Evolutionary conservation across 2,329 filamentous ascomycete species (phyloP), one percentile per base, ranked within the genome.

Genomic region (Dissoconium aciculare): DNA sequence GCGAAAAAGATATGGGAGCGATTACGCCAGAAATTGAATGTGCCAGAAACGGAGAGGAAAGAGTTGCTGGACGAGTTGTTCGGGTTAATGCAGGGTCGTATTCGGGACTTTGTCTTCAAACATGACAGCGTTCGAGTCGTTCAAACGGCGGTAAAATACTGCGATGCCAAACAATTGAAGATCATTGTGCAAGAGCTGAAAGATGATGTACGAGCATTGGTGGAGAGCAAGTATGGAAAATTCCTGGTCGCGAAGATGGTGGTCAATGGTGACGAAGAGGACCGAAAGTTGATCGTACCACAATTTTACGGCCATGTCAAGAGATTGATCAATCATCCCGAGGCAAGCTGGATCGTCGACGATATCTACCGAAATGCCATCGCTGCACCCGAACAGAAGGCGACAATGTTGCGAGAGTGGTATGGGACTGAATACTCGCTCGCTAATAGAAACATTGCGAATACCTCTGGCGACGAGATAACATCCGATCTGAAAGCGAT

Each of bases 1-100:
- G 80, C 82, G 32, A 98, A 98, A 67, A 92, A 94, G 63, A 70
- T 98, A 31, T 98, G 89, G 91, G 89, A 98, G 63, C 73, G 80
- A 38, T 61, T 98, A 51, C 78, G 89, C 42, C 69, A 82, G 46
- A 95, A 95, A 62, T 93, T 85, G 3, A 83, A 94, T 48, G 83
- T 98, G 2, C 79, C 84, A 24, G 74, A 78, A 47, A 81, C 91
- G 23, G 85, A 98, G 62, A 72, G 89, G 39, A 78, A 87, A 56
- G 69, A 78, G 53, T 69, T 98, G 24, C 79, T 95, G 28, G 71
- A 76, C 37, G 87, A 98, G 62, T 69, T 98, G 15, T 95, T 92
- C 56, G 67, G 69, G 34, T 92, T 98, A 50, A 80, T 94, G 47
- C 89, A 81, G 14, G 87, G 85, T 31, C 74, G 80, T 35, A 79